These are phyloP conservation scores for Penicillium sp. DNA, from an alignment of 2,329 filamentous ascomycete genomes.

Conservation along the genomic window DNA sequence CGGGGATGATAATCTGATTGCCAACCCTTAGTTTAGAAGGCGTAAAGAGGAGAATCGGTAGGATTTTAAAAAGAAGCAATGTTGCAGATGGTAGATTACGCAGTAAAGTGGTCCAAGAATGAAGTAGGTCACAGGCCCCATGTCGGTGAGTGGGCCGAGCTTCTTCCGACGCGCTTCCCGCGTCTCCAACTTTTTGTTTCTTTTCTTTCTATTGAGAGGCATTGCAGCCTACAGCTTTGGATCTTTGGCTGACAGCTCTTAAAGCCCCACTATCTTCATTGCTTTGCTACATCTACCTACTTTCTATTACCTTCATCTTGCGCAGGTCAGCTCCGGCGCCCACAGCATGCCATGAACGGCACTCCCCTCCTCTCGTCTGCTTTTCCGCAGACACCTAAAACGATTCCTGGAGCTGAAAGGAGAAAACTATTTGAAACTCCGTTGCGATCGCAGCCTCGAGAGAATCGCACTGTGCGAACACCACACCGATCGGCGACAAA, in stretches of 20 bases:
- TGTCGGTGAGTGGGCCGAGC: constrained; percentile 22
- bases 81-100: too few species aligned
- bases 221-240: not conserved
- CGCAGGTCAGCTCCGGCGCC: constrained; percentile 19
- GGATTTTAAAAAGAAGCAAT: too few species aligned
- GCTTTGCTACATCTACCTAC: not conserved
- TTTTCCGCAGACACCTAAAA: constrained; percentile 70
- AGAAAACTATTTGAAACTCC: constrained; percentile 33
- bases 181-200: constrained; percentile 25
- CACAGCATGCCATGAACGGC: constrained; percentile 70
- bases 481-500: constrained; percentile 24
- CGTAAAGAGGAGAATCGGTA: too few species aligned
- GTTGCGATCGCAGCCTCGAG: constrained; percentile 24
- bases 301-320: not conserved
- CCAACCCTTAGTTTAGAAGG: not conserved
- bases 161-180: constrained; percentile 27
- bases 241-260: not conserved
- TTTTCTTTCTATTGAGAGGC: constrained; percentile 6
- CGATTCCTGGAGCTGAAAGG: constrained; percentile 34
- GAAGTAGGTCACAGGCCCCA: constrained; percentile 14
- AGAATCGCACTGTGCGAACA: constrained; percentile 18
- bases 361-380: constrained; percentile 80
- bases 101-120: too few species aligned
- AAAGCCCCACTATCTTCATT: not conserved
- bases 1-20: not conserved